Evolutionary conservation across 805 yeast genomes (phyloP), one percentile per base, ranked within the genome.

Genomic region (Candida pseudofarinosa): DNA sequence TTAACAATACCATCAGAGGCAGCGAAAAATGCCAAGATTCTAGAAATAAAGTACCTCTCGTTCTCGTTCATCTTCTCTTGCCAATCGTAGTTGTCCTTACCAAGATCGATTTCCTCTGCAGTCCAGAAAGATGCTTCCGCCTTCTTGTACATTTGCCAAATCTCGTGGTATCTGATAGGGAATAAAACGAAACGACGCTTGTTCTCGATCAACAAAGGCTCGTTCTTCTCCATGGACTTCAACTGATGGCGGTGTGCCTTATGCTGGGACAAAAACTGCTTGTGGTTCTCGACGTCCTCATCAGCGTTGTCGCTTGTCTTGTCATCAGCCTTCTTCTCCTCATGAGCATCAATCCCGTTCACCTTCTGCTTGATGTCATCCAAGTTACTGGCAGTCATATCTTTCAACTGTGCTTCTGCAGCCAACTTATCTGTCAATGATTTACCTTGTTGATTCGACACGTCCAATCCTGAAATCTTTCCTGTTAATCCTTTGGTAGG

Each of bases 51-150:
- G 72, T 71, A 93, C 59, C 95, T 81, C 76, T 91, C 99, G 65
- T 90, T 91, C 44, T 87, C 93, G 62, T 76, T 90, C 74, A 91
- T 74, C 59, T 76, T 75, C 72, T 85, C 79, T 64, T 88, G 90
- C 99, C 99, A 91, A 73, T 91, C 99, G 58, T 78, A 79, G 47
- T 77, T 62, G 67, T 91, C 99, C 75, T 91, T 93, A 43, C 95
- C 83, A 51, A 91, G 79, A 69, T 91, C 99, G 53, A 91, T 89
- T 73, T 93, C 99, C 74, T 91, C 99, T 38, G 98, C 97, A 33
- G 98, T 93, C 99, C 99, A 91, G 79, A 91, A 91, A 4, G 98
- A 91, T 13, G 99, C 99, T 76, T 93, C 99, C 40, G 98, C 97
- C 72, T 91, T 88, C 77, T 91, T 91, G 73, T 91, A 91, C 77